Evolutionary conservation across 176 grass and related monocot genomes (phyloP).

Genomic region (Rhynchospora pubera): DNA sequence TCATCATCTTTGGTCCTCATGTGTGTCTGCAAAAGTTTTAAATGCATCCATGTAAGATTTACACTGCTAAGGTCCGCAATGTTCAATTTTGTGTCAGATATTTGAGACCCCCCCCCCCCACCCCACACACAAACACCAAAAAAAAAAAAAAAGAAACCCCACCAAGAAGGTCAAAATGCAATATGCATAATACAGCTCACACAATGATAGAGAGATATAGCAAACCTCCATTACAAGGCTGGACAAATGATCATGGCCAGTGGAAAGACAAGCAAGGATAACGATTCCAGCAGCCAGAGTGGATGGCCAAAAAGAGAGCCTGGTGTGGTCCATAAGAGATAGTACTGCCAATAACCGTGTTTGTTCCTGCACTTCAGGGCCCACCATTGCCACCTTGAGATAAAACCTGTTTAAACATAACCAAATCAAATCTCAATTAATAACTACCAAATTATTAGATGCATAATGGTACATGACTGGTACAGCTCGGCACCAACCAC

Average conservation of each 20-base stretch:
- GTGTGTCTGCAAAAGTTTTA: conserved; percentile 61
- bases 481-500: neutral
- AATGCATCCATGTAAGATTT: neutral
- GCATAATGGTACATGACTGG: neutral
- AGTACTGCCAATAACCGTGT: conserved; percentile 46
- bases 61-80: neutral
- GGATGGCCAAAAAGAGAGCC: conserved; percentile 83
- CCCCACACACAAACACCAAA: too few species aligned
- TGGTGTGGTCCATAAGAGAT: conserved; percentile 56
- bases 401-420: conserved; percentile 57
- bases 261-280: conserved; percentile 70
- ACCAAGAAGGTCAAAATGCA: neutral
- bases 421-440: neutral
- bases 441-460: neutral
- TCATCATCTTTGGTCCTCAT: conserved; percentile 73
- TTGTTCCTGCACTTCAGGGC: conserved; percentile 40
- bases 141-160: too few species aligned
- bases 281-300: conserved; percentile 78
- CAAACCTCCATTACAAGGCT: conserved; percentile 60
- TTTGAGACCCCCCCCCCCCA: neutral
- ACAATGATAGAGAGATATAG: conserved; percentile 6
- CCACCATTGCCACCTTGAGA: conserved; percentile 66
- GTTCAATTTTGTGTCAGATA: neutral
- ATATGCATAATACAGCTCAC: neutral
- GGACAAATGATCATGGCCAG: conserved; percentile 45